Base-by-base conservation (phyloP, 2,329 filamentous ascomycete species). In the Ophiostoma piceae region DNA sequence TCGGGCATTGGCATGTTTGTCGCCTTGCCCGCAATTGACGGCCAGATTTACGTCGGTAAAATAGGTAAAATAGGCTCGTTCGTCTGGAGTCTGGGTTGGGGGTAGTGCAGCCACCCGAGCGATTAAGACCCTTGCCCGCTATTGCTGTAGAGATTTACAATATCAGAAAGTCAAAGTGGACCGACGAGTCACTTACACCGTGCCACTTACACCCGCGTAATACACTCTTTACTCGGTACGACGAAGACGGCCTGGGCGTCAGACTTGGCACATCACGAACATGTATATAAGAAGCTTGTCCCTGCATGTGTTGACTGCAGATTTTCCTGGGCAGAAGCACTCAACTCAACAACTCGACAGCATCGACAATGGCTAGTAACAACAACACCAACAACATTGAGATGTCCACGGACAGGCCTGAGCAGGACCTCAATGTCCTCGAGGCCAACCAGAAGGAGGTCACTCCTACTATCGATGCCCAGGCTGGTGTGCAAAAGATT, bases 401-500 rank as follows among this genome's bases (percentile, higher is more conserved):
- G 57, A 70, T 70, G 65, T 54, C 47, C 9, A 35, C 11, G 14
- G 66, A 35, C 9, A 41, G 65, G 22, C 35, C 19, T 35, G 29
- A 54, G 19, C 29, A n/a, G 14, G 51, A 57, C 51, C 26, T 60
- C n/a, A 22, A 51, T 41, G 32, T 35, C 66, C 66, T 70, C 57
- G 69, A 68, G 57, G 57, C 35, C 19, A 60, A 68, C 41, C 69
- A 70, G 66, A 70, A 70, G 43, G 37, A 65, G 57, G 29, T 66
- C 7, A 67, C 39, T 60, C 69, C 69, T 5, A 66, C 57, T 9
- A 19, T 39, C 1, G 68, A 72, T 68, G 77, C 77, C 19, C 82
- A 84, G 74, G 76, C 76, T 11, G 83, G 83, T 76, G 82, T 84
- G n/a, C 79, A 80, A 71, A 80, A 80, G 67, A 79, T 84, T 19